Evolutionary conservation across 1,284 basidiomycete genomes (phyloP), one percentile per base, ranked within the genome.

Genomic region (Leccinum pallidistipes): DNA sequence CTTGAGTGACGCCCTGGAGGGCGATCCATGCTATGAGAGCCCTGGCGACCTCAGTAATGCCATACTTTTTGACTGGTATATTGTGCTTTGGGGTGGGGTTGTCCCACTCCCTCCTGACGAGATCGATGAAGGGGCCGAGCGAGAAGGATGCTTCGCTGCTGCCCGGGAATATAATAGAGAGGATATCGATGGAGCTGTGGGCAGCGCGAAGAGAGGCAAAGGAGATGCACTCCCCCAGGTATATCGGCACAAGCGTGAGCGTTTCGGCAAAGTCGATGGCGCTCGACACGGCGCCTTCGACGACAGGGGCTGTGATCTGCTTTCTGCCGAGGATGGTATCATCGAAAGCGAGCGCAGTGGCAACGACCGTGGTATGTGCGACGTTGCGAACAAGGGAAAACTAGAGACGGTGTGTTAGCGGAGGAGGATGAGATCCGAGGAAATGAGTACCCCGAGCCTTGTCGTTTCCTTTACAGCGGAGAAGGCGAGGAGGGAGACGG

Each of bases 101-200:
- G 56, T 80, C 80, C 88, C 88, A 90, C 76, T 92, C 91, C 50
- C 86, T 78, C 57, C 80, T 81, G 31, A 92, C 88, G 32, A 92
- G 83, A 27, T 80, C 81, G 55, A 91, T 85, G 74, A 92, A 91
- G n/a, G 88, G 87, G 12, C 85, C 86, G 14, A 92, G 78, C 2
- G 90, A 91, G 72, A 91, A 91, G 16, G 87, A 87, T 5, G 90
- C 88, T 65, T 92, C 90, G 69, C 84, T 87, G 68, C 85, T 86
- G 8, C 87, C 87, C 1, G 89, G 88, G 69, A 91, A 88, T 63
- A 92, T 84, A 51, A 83, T 79, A 9, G 86, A 83, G 40, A 92
- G 81, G 50, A 86, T 80, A 68, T 90, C 89, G 62, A 92, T 84
- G 27, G 89, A 89, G 62, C 84, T 84, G 59, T 89, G 84, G 0